Evolutionary conservation across 352 stramenopile species (phyloP).

Genomic region (Phytophthora aleatoria): DNA sequence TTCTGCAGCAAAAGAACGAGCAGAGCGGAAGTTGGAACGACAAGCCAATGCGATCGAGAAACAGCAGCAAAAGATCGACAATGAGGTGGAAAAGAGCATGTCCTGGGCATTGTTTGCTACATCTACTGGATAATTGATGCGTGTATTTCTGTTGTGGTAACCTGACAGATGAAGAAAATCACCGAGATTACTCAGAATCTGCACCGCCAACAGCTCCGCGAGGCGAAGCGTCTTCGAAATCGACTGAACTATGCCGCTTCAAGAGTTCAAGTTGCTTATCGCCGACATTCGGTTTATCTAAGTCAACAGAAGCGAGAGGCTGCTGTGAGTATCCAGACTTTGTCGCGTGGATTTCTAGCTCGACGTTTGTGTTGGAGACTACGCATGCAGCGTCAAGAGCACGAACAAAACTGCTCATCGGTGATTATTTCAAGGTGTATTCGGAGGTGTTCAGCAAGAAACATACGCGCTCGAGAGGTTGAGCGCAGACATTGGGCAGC

Average conservation of each 20-base stretch:
- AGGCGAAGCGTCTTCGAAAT: conserved; percentile 64
- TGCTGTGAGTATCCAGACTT: conserved; percentile 46
- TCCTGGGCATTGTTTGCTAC: not conserved
- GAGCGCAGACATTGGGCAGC: conserved; percentile 39
- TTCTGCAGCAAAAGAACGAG: conserved; percentile 66
- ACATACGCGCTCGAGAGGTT: conserved; percentile 31
- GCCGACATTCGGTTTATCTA: conserved; percentile 24
- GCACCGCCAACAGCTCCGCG: conserved; percentile 67
- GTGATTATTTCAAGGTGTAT: conserved; percentile 49
- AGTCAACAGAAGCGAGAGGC: conserved; percentile 30
- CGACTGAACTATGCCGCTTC: conserved; percentile 55
- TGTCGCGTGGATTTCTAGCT: conserved; percentile 42
- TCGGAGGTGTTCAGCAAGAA: conserved; percentile 37
- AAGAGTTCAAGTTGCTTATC: conserved; percentile 55
- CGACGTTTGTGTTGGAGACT: conserved; percentile 25
- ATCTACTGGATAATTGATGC: not conserved
- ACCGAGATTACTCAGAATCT: conserved; percentile 69
- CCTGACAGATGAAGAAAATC: conserved; percentile 74
- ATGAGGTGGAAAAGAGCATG: conserved; percentile 41
- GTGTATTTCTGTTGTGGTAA: not conserved
- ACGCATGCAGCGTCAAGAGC: conserved; percentile 21
- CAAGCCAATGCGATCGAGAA: conserved; percentile 77
- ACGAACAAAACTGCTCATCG: conserved; percentile 33
- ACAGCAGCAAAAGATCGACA: conserved; percentile 81
- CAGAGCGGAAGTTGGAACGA: conserved; percentile 64